Conservation (phyloP, 1,284 basidiomycete species). For the Ceratobasidium sp. region DNA sequence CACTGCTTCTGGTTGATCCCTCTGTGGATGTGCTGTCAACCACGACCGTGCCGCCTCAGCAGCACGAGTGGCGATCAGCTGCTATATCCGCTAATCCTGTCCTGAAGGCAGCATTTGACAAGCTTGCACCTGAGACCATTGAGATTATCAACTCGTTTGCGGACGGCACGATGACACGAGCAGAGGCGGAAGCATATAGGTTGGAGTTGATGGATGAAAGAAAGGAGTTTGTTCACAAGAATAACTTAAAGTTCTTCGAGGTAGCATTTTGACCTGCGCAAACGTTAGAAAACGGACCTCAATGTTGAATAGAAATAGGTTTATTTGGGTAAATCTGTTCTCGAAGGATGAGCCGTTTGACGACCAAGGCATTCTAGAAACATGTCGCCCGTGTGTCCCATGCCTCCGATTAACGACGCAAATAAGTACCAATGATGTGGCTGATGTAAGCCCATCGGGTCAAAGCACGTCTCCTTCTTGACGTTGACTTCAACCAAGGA, state of each 20-base stretch:
- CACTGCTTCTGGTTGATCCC: slow-evolving; percentile 66
- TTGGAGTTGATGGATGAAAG: slow-evolving; percentile 56
- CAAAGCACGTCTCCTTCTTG: not conserved
- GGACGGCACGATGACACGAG: slow-evolving; percentile 51
- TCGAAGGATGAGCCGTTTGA: too few relatives aligned
- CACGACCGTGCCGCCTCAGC: slow-evolving; percentile 62
- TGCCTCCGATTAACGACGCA: not conserved
- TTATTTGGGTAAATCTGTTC: too few relatives aligned
- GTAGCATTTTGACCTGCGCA: not conserved
- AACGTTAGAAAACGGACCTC: too few relatives aligned
- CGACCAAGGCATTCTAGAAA: too few relatives aligned
- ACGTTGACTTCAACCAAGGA: not conserved
- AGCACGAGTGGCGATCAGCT: slow-evolving; percentile 57
- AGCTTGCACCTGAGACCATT: slow-evolving; percentile 52
- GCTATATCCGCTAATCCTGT: slow-evolving; percentile 41
- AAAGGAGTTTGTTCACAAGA: slow-evolving; percentile 23
- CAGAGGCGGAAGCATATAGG: slow-evolving; percentile 55
- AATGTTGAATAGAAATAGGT: too few relatives aligned
- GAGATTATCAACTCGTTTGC: slow-evolving; percentile 48
- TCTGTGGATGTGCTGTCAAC: slow-evolving; percentile 60
- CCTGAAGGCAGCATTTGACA: slow-evolving; percentile 49
- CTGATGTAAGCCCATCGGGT: not conserved
- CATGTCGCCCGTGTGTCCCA: too few relatives aligned
- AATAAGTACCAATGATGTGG: not conserved
- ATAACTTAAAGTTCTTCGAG: not conserved